These are phyloP conservation scores for Eucalyptus grandis DNA, from an alignment of 345 rosid species.

Conservation along the genomic window DNA sequence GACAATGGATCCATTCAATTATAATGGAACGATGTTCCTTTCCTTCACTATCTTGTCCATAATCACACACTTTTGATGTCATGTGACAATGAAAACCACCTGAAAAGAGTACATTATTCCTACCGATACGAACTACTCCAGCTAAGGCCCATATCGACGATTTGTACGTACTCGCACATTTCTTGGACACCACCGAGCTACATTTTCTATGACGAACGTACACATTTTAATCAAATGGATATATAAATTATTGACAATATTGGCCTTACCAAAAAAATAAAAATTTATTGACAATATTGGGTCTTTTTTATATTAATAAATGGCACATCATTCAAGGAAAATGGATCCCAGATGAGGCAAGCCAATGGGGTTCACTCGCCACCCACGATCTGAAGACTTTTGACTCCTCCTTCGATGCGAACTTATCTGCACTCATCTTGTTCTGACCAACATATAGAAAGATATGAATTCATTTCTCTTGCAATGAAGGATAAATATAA, in stretches of 20 bases:
- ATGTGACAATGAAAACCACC: background rate
- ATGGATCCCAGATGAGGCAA: background rate
- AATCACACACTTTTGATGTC: background rate
- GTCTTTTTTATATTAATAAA: background rate
- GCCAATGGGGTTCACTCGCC: background rate
- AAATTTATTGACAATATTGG: background rate
- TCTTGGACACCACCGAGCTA: background rate
- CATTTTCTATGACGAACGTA: background rate
- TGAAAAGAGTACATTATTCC: background rate
- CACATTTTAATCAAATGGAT: background rate
- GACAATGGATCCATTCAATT: background rate
- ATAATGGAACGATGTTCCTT: background rate
- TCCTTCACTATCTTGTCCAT: background rate
- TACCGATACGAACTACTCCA: background rate
- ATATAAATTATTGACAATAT: background rate
- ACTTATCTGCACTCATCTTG: background rate
- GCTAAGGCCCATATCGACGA: background rate
- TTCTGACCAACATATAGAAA: background rate
- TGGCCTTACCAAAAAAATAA: background rate
- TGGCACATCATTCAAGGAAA: background rate
- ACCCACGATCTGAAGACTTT: background rate
- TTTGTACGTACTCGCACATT: background rate
- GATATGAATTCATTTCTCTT: background rate
- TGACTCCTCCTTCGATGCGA: background rate
- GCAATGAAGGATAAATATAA: background rate